These are phyloP conservation scores for Eucalyptus polyanthemos DNA, from an alignment of 345 rosid genomes.

Conservation along the genomic window DNA sequence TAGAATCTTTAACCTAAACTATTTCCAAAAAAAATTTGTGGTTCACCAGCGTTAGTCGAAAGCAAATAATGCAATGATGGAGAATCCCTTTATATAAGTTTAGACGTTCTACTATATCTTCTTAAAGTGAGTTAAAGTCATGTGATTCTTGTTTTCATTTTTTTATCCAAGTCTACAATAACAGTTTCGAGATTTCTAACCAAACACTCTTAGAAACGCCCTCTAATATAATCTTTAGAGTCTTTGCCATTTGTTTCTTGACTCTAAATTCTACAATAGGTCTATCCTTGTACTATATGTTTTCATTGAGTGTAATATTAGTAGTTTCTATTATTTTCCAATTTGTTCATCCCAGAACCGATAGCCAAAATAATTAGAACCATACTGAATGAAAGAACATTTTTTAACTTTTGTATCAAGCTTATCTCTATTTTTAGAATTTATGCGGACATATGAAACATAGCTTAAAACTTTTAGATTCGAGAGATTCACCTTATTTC, in stretches of 20 bases:
- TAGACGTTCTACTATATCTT: not conserved
- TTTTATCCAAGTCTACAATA: not conserved
- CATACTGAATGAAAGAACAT: not conserved
- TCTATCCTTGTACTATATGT: not conserved
- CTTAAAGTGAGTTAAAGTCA: not conserved
- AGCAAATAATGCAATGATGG: not conserved
- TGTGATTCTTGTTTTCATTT: not conserved
- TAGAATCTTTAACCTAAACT: not conserved
- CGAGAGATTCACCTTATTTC: not conserved
- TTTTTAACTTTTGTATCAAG: not conserved
- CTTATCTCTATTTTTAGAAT: not conserved
- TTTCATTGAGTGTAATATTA: not conserved
- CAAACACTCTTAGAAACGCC: not conserved
- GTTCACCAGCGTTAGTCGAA: not conserved
- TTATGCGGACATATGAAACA: not conserved
- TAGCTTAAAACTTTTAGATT: not conserved
- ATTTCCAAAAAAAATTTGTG: too few species aligned
- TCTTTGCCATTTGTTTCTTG: not conserved
- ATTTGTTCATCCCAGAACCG: not conserved
- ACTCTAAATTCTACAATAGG: not conserved
- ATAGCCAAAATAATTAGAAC: not conserved
- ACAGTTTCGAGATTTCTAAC: not conserved
- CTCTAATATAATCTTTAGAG: not conserved
- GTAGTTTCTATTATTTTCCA: not conserved
- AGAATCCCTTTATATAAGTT: not conserved